Evolutionary conservation across 2,329 filamentous ascomycete genomes (phyloP).

Genomic region (Arachnomyces sp.): DNA sequence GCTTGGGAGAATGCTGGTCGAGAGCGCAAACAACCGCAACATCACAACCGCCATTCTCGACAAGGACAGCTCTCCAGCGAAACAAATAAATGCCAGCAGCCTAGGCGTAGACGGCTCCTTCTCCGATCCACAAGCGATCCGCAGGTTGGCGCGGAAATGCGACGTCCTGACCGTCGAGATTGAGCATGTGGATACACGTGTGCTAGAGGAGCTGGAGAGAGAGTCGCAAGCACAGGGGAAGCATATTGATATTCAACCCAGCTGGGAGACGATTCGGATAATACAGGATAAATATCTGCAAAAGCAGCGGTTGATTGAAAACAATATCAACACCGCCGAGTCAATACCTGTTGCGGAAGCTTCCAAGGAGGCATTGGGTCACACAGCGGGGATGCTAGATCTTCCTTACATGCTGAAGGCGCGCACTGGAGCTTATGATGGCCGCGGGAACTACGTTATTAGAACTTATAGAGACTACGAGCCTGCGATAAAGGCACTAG

Average conservation of each 20-base stretch:
- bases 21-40: slow-evolving; percentile 73
- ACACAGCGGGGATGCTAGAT: slow-evolving; percentile 58
- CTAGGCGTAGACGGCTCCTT: slow-evolving; percentile 80
- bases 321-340: slow-evolving; percentile 64
- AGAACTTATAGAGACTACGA: slow-evolving; percentile 53
- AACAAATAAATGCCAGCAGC: slow-evolving; percentile 71
- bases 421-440: slow-evolving; percentile 84
- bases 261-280: slow-evolving; percentile 74
- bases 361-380: slow-evolving; percentile 53
- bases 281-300: slow-evolving; percentile 94
- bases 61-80: slow-evolving; percentile 66
- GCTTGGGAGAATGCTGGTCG: slow-evolving; percentile 87
- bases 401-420: slow-evolving; percentile 92
- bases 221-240: slow-evolving; percentile 57
- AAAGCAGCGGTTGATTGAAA: slow-evolving; percentile 67
- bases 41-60: slow-evolving; percentile 75
- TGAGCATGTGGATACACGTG: slow-evolving; percentile 86
- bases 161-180: slow-evolving; percentile 90
- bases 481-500: slow-evolving; percentile 62
- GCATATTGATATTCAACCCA: slow-evolving; percentile 55
- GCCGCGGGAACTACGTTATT: slow-evolving; percentile 66
- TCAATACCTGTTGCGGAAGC: slow-evolving; percentile 29
- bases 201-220: slow-evolving; percentile 66
- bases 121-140: slow-evolving; percentile 71
- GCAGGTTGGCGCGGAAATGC: slow-evolving; percentile 65